Evolutionary conservation across 495 filamentous ascomycete species (phyloP), one percentile per base, ranked within the genome.

Genomic region (Daldinia caldariorum): DNA sequence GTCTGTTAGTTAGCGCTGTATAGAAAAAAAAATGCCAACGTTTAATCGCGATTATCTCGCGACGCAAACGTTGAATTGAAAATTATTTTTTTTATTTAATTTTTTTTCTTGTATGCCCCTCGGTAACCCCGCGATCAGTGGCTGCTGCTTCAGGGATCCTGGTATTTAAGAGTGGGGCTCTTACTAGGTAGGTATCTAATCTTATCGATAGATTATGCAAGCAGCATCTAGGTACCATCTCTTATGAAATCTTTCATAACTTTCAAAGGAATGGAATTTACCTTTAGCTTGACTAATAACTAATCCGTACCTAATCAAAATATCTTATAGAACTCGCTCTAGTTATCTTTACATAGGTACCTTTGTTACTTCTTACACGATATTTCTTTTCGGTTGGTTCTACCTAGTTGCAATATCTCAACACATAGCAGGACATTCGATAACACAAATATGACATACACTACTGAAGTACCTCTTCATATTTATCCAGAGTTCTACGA

Each of bases 111-210:
- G 20, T 35, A 22, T 70, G 50, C 61, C 67, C 67, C 67, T 66
- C 67, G 9, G 16, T 38, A 34, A 71, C 74, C 74, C 74, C 74
- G 69, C 72, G 74, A 72, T 76, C 47, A 71, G 72, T 74, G 74
- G 68, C 74, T 68, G 61, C 65, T 56, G 41, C 39, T 31, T 31
- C 50, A 49, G 38, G 61, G 18, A 2, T 45, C 22, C 14, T 31
- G 12, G 1, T 18, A n/a, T n/a, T n/a, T n/a, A 57, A 8, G 49
- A 16, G 54, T 57, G 32, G 53, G 4, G n/a, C n/a, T 2, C 32
- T n/a, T 14, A 22, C 4, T 0, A 14, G 12, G 6, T 26, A 1
- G n/a, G n/a, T n/a, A n/a, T n/a, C n/a, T n/a, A n/a, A n/a, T 20
- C 37, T 45, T 59, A 56, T 45, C 37, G 35, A 56, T 51, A 51